Percentiles rank a stretch among this genome's conserved stretches.
Conservation (phyloP, 2,329 filamentous ascomycete genomes). For the Thermomyces lanuginosus region DNA sequence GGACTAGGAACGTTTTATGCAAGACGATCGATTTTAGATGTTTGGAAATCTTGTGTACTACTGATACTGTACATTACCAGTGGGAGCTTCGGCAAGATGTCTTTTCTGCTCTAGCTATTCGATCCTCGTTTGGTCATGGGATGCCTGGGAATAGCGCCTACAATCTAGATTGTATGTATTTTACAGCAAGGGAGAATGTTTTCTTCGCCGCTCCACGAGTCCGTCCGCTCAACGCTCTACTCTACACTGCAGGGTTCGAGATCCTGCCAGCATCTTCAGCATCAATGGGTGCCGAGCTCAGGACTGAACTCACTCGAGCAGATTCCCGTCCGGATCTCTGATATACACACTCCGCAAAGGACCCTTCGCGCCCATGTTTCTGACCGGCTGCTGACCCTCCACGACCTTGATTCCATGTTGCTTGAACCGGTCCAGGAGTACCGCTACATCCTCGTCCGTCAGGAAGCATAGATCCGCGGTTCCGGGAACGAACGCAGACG, state of each 20-base stretch:
- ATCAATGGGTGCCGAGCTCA: not conserved
- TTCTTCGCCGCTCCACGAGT: too few species aligned
- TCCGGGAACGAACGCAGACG: slow-evolving; percentile 36
- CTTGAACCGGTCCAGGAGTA: slow-evolving; percentile 23
- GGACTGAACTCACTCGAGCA: slow-evolving; percentile 39
- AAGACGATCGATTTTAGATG: too few species aligned
- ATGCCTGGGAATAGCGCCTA: too few species aligned
- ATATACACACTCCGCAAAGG: slow-evolving; percentile 43
- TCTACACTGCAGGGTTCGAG: slow-evolving; percentile 7
- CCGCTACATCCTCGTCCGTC: slow-evolving; percentile 34
- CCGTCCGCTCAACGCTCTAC: too few species aligned
- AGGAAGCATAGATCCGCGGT: slow-evolving; percentile 46
- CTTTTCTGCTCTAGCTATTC: too few species aligned
- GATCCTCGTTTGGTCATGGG: too few species aligned
- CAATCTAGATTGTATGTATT: too few species aligned
- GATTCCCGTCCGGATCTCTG: slow-evolving; percentile 44
- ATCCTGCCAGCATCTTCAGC: slow-evolving; percentile 4
- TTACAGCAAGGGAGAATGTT: too few species aligned
- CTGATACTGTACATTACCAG: too few species aligned
- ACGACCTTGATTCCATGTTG: slow-evolving; percentile 31
- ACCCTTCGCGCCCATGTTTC: slow-evolving; percentile 40
- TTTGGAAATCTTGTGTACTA: too few species aligned
- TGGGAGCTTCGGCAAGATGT: too few species aligned
- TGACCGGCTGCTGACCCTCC: slow-evolving; percentile 33
- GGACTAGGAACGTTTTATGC: not conserved